These are phyloP conservation scores for Botryotinia globosa DNA, from an alignment of 2,329 filamentous ascomycete genomes.

Conservation along the genomic window DNA sequence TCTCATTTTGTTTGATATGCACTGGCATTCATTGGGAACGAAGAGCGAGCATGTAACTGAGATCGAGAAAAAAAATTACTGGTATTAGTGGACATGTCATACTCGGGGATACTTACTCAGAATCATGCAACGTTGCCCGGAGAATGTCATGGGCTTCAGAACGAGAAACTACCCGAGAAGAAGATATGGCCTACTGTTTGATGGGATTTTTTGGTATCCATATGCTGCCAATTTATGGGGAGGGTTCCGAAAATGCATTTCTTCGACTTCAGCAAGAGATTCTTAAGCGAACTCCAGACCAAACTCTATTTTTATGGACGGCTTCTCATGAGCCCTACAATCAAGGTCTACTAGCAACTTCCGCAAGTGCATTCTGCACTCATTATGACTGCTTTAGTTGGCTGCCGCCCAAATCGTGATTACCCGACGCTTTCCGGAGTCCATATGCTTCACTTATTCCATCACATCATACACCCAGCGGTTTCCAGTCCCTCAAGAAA, in stretches of 20 bases:
- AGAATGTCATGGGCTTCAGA: not conserved
- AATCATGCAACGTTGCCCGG: not conserved
- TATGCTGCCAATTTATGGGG: not conserved
- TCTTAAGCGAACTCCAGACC: not conserved
- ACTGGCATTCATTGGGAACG: not conserved
- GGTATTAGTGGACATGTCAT: not conserved
- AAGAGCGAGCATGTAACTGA: fast-evolving
- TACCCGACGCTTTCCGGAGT: fast-evolving
- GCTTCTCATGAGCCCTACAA: not conserved
- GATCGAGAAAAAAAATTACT: not conserved
- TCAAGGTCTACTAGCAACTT: not conserved
- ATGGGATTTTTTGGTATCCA: not conserved
- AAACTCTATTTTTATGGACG: not conserved
- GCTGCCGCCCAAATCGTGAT: not conserved
- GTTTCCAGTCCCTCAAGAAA: not conserved
- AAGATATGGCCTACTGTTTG: not conserved
- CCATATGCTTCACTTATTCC: not conserved
- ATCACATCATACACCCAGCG: not conserved
- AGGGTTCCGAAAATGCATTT: not conserved
- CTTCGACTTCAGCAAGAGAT: not conserved
- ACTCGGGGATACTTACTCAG: fast-evolving
- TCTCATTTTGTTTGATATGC: not conserved
- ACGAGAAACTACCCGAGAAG: not conserved
- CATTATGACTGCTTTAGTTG: not conserved
- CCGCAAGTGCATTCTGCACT: not conserved